Conservation (phyloP, 805 yeast genomes). For the Barnettozyma salicaria region DNA sequence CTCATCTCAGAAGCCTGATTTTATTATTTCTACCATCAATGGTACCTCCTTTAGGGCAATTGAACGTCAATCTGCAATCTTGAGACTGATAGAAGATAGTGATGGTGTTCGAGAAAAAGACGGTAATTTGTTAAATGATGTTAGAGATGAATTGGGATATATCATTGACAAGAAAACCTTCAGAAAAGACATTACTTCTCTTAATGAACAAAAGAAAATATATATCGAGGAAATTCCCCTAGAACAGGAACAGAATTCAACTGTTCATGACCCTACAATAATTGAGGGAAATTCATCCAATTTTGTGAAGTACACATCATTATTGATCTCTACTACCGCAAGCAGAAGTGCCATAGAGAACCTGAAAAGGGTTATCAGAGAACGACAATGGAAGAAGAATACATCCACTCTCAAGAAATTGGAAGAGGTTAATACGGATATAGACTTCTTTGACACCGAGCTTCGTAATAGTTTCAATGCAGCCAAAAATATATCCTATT, state of each 20-base stretch:
- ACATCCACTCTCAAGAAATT: constrained; percentile 2
- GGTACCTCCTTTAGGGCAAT: constrained; percentile 39
- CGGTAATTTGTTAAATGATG: constrained; percentile 31
- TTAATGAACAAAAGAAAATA: constrained; percentile 31
- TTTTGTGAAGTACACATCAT: constrained; percentile 5
- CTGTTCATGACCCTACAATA: constrained; percentile 4
- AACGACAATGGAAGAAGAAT: neutral
- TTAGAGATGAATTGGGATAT: constrained; percentile 39
- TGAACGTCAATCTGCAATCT: constrained; percentile 38
- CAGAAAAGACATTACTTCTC: constrained; percentile 35
- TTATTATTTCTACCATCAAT: constrained; percentile 29
- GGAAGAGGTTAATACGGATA: constrained; percentile 19
- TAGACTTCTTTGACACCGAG: constrained; percentile 25
- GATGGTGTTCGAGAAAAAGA: constrained; percentile 44
- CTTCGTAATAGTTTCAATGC: constrained; percentile 17
- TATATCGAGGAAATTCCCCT: constrained; percentile 19
- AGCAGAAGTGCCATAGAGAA: constrained; percentile 18
- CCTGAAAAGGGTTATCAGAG: constrained; percentile 3
- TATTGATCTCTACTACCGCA: constrained; percentile 26
- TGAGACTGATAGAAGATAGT: constrained; percentile 36
- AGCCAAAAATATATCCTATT: neutral
- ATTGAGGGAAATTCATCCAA: constrained; percentile 1
- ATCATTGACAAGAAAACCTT: constrained; percentile 52
- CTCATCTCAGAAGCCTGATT: constrained; percentile 4
- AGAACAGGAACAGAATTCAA: constrained; percentile 11